Base-by-base conservation (phyloP, 176 grass and related monocot genomes). In the Oryza meridionalis region DNA sequence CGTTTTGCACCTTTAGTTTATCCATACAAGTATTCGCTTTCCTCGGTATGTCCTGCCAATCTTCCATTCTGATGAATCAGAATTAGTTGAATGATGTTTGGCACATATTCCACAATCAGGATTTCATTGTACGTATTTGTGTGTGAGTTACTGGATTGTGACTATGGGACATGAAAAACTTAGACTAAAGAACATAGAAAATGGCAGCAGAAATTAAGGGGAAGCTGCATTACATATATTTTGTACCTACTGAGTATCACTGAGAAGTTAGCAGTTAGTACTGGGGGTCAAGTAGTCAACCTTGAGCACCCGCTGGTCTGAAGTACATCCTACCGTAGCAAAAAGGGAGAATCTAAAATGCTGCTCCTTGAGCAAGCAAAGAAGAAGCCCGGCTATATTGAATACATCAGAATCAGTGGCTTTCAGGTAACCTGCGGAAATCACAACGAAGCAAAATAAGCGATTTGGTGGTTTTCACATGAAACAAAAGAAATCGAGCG, bases 361-460 rank as follows among this genome's bases (percentile, higher is more conserved):
- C 72, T 47, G 35, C 63, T 61, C 70, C 47, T 69, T 79, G n/a
- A 70, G 49, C 68, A 47, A 35, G 77, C 24, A 64, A 84, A 74
- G 69, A 84, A 74, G 69, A 47, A 76, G 76, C 38, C 81, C 22
- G 21, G 63, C 61, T 77, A 72, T 88, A 63, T 80, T 84, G 67
- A 35, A 17, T 63, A 55, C 19, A 64, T 70, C 78, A 83, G 67
- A 90, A 89, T 93, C 84, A 96, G 81, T 96, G 94, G 77, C 94
- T 96, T 91, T 96, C 91, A 26, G 94, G 94, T 82, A 96, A 91
- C 89, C 94, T 96, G 88, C 71, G 58, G 64, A 9, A 88, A 66
- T 14, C 22, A 50, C 40, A 84, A 61, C 84, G 38, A 88, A 87
- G 50, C 25, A 77, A 83, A 11, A 75, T 65, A 68, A 86, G 76